Conservation (phyloP, 768 basidiomycete species). For the Boletales sp. region DNA sequence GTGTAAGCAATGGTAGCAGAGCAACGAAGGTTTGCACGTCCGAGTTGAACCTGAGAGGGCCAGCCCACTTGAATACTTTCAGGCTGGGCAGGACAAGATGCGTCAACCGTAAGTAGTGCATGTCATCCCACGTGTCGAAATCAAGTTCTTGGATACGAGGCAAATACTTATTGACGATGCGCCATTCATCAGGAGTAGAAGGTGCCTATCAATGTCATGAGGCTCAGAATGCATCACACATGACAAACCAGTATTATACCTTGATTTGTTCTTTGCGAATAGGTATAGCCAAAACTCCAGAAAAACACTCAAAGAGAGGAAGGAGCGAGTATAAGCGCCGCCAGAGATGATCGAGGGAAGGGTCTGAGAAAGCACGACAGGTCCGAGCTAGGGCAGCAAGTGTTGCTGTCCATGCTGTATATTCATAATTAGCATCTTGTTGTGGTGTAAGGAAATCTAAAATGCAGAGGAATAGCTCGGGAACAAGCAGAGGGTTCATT, state of each 20-base stretch:
- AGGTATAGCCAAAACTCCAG: neutral
- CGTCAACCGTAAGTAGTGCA: neutral
- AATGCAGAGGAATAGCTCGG: too few species aligned
- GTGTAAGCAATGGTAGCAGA: neutral
- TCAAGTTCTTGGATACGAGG: neutral
- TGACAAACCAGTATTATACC: neutral
- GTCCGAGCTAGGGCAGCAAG: neutral
- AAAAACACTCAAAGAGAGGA: slow-evolving; percentile 1
- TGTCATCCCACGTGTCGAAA: neutral
- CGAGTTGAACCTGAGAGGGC: too few species aligned
- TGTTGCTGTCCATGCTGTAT: too few species aligned
- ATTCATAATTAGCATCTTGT: too few species aligned
- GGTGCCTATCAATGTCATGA: neutral
- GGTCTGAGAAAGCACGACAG: slow-evolving; percentile 1
- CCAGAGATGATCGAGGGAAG: slow-evolving; percentile 5
- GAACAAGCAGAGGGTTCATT: too few species aligned
- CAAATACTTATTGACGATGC: neutral
- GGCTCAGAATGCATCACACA: too few species aligned
- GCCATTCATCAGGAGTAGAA: neutral
- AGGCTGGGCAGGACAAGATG: neutral
- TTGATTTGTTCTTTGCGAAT: neutral
- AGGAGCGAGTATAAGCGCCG: slow-evolving; percentile 1
- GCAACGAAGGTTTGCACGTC: too few species aligned
- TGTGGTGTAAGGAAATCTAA: too few species aligned
- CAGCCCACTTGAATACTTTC: neutral